Base-by-base conservation (phyloP, 2,329 filamentous ascomycete species). In the Xylariaceae sp. region DNA sequence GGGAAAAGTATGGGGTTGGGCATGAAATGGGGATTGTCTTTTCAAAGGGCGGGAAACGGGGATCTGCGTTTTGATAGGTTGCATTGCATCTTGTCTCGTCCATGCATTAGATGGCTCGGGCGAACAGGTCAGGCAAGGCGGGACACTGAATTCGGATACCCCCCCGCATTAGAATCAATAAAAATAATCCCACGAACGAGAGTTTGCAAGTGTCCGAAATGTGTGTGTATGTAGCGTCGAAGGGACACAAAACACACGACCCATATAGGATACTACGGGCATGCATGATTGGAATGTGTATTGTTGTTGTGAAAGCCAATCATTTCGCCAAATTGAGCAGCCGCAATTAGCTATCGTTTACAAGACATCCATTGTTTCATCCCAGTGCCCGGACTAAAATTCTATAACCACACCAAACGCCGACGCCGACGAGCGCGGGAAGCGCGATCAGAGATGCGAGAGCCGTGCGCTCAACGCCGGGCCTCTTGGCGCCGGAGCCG, bases 401-500 rank as follows among this genome's bases (percentile, higher is more conserved):
- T 9, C 34, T 60, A 26, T 19, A 45, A 12, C 48, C 45, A 50
- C 44, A 61, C 64, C 64, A 64, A 35, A 41, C 29, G 8, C 35
- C 48, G 41, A 39, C 41, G 7, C 51, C 57, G 9, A 59, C 31
- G 7, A 67, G 19, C 6, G 43, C 40, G 3, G 57, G 57, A 19
- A 58, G 57, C 4, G 53, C 44, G 19, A 65, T 47, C 3, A 69
- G 55, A 6, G 62, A 62, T 2, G 63, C 1, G 11, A 69, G 50
- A 3, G 64, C 64, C 12, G 57, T 62, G 42, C 61, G 62, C 56
- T 67, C 66, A 11, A 78, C 66, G 12, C 68, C 68, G 4, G 68
- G 70, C 37, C 64, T 66, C 39, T 64, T 63, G 9, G 60, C 49
- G 27, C 61, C 62, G 35, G 62, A 56, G 26, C 70, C 66, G 47